Evolutionary conservation across 2,329 filamentous ascomycete species (phyloP).

Genomic region (Eurotiales sp.): DNA sequence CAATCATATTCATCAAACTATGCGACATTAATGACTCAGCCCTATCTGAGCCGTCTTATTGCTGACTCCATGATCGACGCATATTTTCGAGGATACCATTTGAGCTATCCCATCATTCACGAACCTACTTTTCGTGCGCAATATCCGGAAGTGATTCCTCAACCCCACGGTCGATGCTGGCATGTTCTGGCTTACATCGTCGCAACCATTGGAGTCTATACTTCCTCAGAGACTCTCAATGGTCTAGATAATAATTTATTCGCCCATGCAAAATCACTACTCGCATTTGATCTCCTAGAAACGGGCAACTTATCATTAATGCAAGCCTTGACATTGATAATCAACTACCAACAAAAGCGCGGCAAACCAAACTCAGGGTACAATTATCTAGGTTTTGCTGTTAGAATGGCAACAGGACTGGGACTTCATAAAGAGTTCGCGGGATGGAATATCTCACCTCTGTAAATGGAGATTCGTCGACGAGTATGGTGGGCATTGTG

Average conservation of each 20-base stretch:
- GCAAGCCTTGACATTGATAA: constrained; percentile 45
- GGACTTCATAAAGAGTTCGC: constrained; percentile 49
- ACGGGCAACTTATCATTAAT: constrained; percentile 48
- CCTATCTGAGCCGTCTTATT: constrained; percentile 8
- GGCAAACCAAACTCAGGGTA: constrained; percentile 50
- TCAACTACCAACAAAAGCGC: constrained; percentile 48
- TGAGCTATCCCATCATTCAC: constrained; percentile 45
- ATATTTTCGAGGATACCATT: constrained; percentile 46
- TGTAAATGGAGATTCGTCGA: constrained; percentile 38
- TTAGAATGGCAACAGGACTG: constrained; percentile 47
- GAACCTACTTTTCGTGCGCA: constrained; percentile 46
- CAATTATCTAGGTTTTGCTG: constrained; percentile 46
- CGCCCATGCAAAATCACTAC: constrained; percentile 40
- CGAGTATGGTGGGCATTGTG: constrained; percentile 41
- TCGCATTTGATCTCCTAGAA: constrained; percentile 45
- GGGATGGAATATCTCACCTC: constrained; percentile 42
- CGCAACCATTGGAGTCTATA: constrained; percentile 43
- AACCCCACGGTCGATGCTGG: constrained; percentile 40
- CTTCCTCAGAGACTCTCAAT: constrained; percentile 34
- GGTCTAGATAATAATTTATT: constrained; percentile 44
- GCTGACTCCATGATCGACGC: constrained; percentile 30
- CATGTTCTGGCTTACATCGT: constrained; percentile 45
- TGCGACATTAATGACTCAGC: neutral
- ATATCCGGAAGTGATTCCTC: constrained; percentile 39
- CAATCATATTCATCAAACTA: constrained; percentile 17